Conservation (phyloP, 1,284 basidiomycete species). For the Rhodotorula mucilaginosa region DNA sequence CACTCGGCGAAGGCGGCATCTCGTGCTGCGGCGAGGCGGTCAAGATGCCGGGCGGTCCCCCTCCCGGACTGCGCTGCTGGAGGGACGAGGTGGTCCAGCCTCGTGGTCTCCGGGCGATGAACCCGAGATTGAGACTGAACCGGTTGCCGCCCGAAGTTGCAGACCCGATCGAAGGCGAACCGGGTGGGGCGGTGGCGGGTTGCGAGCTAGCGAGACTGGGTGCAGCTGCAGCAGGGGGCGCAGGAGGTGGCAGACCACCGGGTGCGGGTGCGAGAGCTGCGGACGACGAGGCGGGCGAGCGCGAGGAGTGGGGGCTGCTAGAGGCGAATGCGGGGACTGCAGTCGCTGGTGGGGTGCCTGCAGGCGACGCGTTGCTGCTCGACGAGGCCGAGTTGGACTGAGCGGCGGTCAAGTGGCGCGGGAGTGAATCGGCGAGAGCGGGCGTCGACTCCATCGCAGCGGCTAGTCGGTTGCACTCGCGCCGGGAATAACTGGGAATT, state of each 20-base stretch:
- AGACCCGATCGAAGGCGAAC: slow-evolving; percentile 12
- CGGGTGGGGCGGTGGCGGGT: neutral
- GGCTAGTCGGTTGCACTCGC: neutral
- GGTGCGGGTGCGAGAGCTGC: slow-evolving; percentile 1
- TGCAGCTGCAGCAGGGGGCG: neutral
- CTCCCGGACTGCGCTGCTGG: slow-evolving; percentile 20
- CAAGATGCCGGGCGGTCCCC: neutral
- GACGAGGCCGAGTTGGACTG: slow-evolving; percentile 14
- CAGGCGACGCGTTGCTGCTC: slow-evolving; percentile 3
- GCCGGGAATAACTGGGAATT: neutral
- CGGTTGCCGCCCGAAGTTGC: slow-evolving; percentile 18
- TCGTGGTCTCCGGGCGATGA: slow-evolving; percentile 28
- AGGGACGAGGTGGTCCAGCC: slow-evolving; percentile 26
- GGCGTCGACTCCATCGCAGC: neutral
- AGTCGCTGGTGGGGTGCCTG: slow-evolving; percentile 16
- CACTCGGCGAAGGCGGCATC: slow-evolving; percentile 29
- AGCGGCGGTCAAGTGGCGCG: slow-evolving; percentile 11
- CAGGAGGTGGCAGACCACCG: neutral
- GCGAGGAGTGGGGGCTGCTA: slow-evolving; percentile 1
- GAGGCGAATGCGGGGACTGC: neutral
- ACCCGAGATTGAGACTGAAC: slow-evolving; percentile 36
- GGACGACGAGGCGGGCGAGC: neutral
- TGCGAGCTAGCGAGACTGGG: neutral
- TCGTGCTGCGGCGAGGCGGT: slow-evolving; percentile 25
- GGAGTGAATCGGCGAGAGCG: slow-evolving; percentile 10